A percentile compares a stretch with the other conserved stretches of the same genome.
Evolutionary conservation across 768 basidiomycete genomes (phyloP).

Genomic region (Tricholoma sp.): DNA sequence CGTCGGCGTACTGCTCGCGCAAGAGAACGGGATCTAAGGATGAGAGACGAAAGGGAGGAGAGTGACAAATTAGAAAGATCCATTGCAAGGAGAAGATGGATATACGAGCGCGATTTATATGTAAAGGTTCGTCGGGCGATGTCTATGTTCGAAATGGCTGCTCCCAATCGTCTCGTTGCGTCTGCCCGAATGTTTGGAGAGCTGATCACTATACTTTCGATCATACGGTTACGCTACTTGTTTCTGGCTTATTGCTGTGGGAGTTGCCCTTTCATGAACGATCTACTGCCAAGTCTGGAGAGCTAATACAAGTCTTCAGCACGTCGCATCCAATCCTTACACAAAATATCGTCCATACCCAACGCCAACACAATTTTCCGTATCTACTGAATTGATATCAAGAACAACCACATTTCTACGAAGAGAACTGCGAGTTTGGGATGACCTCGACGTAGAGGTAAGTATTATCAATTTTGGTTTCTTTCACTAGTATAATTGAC

Average conservation of each 20-base stretch:
- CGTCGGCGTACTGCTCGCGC: slow-evolving; percentile 33
- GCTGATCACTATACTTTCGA: not conserved
- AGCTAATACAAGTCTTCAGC: slow-evolving; percentile 39
- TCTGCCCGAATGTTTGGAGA: not conserved
- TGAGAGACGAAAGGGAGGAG: slow-evolving; percentile 46
- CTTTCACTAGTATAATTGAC: slow-evolving; percentile 4
- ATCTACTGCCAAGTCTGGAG: not conserved
- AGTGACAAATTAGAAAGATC: slow-evolving; percentile 72
- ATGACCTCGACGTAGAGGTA: slow-evolving; percentile 85
- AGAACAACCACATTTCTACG: slow-evolving; percentile 79
- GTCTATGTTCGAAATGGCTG: not conserved
- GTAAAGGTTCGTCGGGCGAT: slow-evolving; percentile 63
- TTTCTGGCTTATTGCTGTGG: not conserved
- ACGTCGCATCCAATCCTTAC: slow-evolving; percentile 82
- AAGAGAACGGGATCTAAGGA: slow-evolving; percentile 53
- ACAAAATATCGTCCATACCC: slow-evolving; percentile 90
- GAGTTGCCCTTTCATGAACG: not conserved
- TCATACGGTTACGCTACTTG: not conserved
- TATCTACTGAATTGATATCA: slow-evolving; percentile 67
- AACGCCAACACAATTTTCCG: slow-evolving; percentile 77
- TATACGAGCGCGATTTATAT: slow-evolving; percentile 76
- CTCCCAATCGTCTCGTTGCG: not conserved
- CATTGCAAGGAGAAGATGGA: slow-evolving; percentile 67
- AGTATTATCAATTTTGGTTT: slow-evolving; percentile 16
- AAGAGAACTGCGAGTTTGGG: slow-evolving; percentile 85